A percentile compares a stretch with the other conserved stretches of the same genome.
Conservation (phyloP, 1,139 yeast species). For the Yamadazyma jaroonii region DNA sequence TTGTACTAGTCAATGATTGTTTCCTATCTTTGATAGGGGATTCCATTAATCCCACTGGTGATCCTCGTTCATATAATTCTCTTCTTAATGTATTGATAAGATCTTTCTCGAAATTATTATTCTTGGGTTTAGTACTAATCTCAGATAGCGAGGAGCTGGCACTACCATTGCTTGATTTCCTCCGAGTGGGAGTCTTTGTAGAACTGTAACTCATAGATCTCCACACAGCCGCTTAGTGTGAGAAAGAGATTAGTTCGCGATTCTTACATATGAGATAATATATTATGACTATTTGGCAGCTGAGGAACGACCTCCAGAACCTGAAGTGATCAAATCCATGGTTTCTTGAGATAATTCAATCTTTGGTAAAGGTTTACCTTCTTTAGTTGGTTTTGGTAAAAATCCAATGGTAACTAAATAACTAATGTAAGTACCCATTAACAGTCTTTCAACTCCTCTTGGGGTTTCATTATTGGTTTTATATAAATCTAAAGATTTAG, state of each 20-base stretch:
- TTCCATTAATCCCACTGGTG: conserved; percentile 5
- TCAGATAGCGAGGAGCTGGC: conserved; percentile 1
- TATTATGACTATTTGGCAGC: conserved; percentile 35
- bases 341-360: conserved; percentile 57
- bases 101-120: conserved; percentile 4
- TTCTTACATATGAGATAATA: not conserved
- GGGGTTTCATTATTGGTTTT: conserved; percentile 69
- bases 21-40: conserved; percentile 8
- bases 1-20: not conserved
- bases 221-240: not conserved
- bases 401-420: conserved; percentile 80
- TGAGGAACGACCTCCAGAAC: conserved; percentile 86
- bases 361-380: conserved; percentile 52
- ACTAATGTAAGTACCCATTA: conserved; percentile 73
- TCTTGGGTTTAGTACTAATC: conserved; percentile 1
- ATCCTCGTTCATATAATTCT: conserved; percentile 7
- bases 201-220: not conserved
- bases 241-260: not conserved
- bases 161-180: conserved; percentile 2
- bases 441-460: conserved; percentile 63
- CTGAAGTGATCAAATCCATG: conserved; percentile 61
- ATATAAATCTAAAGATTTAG: conserved; percentile 46
- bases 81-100: conserved; percentile 3
- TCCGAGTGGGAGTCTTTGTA: not conserved
- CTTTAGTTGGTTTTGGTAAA: conserved; percentile 56